Conservation (phyloP, 2,329 filamentous ascomycete genomes). For the Penicillium corylophilum region DNA sequence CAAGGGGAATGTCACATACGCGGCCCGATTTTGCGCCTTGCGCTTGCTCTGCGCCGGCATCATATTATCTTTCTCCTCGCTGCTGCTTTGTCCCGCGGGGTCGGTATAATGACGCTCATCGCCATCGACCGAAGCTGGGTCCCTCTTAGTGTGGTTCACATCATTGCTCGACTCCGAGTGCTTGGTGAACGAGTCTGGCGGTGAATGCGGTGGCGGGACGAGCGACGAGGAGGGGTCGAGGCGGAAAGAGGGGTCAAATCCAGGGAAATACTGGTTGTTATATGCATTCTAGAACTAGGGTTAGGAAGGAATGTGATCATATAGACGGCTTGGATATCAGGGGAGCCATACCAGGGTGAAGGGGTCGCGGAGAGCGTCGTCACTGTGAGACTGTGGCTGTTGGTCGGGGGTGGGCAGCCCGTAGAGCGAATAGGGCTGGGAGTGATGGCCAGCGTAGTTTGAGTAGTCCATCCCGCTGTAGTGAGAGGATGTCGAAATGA, state of each 20-base stretch:
- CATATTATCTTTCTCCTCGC: slow-evolving; percentile 55
- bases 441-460: slow-evolving; percentile 47
- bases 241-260: slow-evolving; percentile 41
- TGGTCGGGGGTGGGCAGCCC: slow-evolving; percentile 45
- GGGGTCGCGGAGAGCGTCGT: slow-evolving; percentile 49
- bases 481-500: neutral
- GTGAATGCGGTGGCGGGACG: slow-evolving; percentile 35
- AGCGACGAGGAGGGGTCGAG: slow-evolving; percentile 34
- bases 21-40: slow-evolving; percentile 71
- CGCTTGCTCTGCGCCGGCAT: slow-evolving; percentile 59
- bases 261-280: slow-evolving; percentile 33
- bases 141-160: slow-evolving; percentile 17
- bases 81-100: slow-evolving; percentile 45
- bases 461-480: slow-evolving; percentile 54
- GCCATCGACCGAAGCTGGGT: slow-evolving; percentile 31
- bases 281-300: slow-evolving; percentile 31
- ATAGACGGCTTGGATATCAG: neutral
- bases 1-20: slow-evolving; percentile 53
- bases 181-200: slow-evolving; percentile 37
- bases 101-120: slow-evolving; percentile 28
- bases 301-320: slow-evolving; percentile 8
- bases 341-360: slow-evolving; percentile 29
- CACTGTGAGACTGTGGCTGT: slow-evolving; percentile 37
- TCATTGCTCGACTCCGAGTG: slow-evolving; percentile 34
- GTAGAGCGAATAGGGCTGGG: slow-evolving; percentile 52